A percentile compares a stretch with the other conserved stretches of the same genome.
phyloP scores from a whole-genome alignment of 257 asterid genomes.

The Galeopsis tetrahit region DNA sequence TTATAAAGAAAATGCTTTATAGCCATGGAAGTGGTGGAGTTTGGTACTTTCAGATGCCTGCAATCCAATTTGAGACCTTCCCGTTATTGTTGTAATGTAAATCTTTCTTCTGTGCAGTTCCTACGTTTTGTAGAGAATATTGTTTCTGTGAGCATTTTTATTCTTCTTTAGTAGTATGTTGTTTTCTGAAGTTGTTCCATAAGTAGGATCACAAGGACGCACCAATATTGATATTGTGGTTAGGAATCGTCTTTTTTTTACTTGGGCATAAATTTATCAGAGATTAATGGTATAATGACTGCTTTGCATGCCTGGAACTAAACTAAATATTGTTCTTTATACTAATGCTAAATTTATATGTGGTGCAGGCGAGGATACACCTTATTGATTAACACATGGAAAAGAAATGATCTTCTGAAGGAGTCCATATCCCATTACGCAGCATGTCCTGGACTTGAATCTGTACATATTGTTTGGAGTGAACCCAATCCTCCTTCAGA shows the following conservation, averaged over 20 bases:
- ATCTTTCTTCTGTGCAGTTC: conserved; percentile 5
- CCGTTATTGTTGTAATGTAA: neutral
- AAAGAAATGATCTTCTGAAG: conserved; percentile 81
- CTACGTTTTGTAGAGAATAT: neutral
- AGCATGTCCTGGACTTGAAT: conserved; percentile 72
- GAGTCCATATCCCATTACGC: conserved; percentile 78
- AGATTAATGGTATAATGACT: neutral
- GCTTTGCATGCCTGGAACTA: neutral
- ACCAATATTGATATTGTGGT: neutral
- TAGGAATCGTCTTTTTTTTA: neutral
- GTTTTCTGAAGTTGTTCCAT: neutral
- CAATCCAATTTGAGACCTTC: neutral
- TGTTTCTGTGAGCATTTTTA: neutral
- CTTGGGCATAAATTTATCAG: conserved; percentile 1
- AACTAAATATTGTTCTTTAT: neutral
- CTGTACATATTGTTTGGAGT: conserved; percentile 81
- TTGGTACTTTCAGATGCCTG: neutral
- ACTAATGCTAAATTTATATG: conserved; percentile 29
- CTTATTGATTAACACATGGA: conserved; percentile 85
- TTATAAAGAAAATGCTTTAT: neutral
- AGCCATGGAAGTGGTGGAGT: neutral
- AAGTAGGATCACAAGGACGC: neutral
- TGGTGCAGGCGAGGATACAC: conserved; percentile 74
- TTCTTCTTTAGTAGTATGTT: neutral
- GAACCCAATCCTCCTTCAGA: conserved; percentile 77